A percentile compares a stretch with the other conserved stretches of the same genome.
Evolutionary conservation across 1,139 yeast species (phyloP).

Genomic region (Sugiyamaella neomexicana): DNA sequence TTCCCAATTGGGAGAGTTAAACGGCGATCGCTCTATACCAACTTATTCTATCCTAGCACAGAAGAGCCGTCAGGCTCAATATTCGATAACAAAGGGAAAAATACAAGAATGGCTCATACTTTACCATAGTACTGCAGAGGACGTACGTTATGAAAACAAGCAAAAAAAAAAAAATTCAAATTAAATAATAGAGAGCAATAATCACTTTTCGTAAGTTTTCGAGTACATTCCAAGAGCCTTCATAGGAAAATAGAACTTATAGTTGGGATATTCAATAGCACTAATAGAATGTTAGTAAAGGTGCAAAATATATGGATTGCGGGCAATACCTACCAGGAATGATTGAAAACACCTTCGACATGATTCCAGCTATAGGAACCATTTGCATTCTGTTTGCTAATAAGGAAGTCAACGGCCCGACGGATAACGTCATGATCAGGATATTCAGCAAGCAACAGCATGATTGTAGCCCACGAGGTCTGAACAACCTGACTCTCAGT

Average conservation of each 20-base stretch:
- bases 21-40: no score
- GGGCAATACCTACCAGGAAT: constrained; percentile 49
- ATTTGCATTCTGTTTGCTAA: constrained; percentile 63
- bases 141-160: no score
- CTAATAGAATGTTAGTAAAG: constrained; percentile 14
- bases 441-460: constrained; percentile 74
- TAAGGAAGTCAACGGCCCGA: constrained; percentile 62
- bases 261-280: constrained; percentile 95
- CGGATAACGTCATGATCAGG: constrained; percentile 67
- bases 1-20: no score
- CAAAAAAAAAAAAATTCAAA: no score
- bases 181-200: background rate
- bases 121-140: no score
- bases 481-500: constrained; percentile 75
- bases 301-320: background rate
- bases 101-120: no score
- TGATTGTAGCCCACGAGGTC: constrained; percentile 91
- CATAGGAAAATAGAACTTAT: constrained; percentile 84
- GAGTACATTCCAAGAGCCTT: constrained; percentile 84
- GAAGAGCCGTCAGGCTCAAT: no score
- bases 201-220: constrained; percentile 3
- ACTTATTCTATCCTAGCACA: background rate
- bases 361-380: constrained; percentile 90
- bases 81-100: no score
- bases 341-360: constrained; percentile 95